phyloP scores from a whole-genome alignment of 2,329 filamentous ascomycete genomes.

The Colletotrichum euphorbiae region DNA sequence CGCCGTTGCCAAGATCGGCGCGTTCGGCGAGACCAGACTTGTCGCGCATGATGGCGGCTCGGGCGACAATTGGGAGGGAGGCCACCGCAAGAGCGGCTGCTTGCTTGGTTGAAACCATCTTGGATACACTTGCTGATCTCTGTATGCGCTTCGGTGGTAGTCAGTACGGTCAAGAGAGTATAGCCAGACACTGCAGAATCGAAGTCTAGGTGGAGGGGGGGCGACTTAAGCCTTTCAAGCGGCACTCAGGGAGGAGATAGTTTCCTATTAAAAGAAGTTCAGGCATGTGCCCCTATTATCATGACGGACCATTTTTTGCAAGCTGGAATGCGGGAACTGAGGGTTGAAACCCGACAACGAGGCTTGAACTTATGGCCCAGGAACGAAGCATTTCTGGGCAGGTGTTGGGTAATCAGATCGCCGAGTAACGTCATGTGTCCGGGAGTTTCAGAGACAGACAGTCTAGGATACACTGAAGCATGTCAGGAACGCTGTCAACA shows the following conservation, averaged over 20 bases:
- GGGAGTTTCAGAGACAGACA: too few relatives aligned
- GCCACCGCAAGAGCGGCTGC: conserved; percentile 9
- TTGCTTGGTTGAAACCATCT: conserved; percentile 17
- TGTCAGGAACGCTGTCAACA: too few relatives aligned
- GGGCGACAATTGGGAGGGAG: not conserved
- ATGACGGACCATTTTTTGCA: too few relatives aligned
- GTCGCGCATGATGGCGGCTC: conserved; percentile 10
- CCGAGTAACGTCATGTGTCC: too few relatives aligned
- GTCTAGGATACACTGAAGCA: too few relatives aligned
- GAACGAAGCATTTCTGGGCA: conserved; percentile 9
- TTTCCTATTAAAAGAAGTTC: not conserved
- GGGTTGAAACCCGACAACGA: not conserved
- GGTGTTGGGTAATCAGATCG: not conserved
- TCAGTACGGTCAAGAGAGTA: too few relatives aligned
- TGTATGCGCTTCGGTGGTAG: too few relatives aligned
- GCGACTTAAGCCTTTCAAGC: too few relatives aligned
- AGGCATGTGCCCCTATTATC: too few relatives aligned
- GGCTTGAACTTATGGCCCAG: not conserved
- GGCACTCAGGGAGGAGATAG: too few relatives aligned
- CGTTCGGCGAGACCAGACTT: not conserved
- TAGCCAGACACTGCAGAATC: too few relatives aligned
- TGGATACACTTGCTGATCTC: not conserved
- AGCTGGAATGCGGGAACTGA: conserved; percentile 28
- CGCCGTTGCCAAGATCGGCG: not conserved
- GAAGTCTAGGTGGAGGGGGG: too few relatives aligned